These are phyloP conservation scores for Sporobolomyces phaffii DNA, from an alignment of 768 basidiomycete species.

Conservation along the genomic window DNA sequence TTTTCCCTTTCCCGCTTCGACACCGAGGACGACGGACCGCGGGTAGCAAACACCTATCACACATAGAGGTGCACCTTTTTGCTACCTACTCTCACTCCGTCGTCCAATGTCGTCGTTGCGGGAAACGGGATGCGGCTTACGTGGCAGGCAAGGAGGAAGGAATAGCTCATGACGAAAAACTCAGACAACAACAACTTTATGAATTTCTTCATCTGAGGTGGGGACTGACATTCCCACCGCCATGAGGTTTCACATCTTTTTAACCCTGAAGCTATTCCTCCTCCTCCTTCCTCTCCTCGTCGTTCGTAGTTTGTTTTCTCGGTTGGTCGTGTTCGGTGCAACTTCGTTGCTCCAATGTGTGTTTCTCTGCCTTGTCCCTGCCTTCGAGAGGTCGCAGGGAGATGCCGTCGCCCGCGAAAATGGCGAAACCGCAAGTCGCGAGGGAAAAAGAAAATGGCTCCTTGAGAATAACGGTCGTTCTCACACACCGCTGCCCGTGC, in stretches of 20 bases:
- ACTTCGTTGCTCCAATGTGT: too few relatives aligned
- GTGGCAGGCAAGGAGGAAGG: not conserved
- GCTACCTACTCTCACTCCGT: not conserved
- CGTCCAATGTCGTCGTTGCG: not conserved
- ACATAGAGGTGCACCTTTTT: conserved; percentile 10
- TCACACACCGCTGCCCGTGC: too few relatives aligned
- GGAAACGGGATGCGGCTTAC: not conserved
- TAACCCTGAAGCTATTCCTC: conserved; percentile 31
- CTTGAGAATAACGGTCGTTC: too few relatives aligned
- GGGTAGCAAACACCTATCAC: not conserved
- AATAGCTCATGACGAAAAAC: conserved; percentile 14
- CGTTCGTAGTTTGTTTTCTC: too few relatives aligned
- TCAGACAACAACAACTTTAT: conserved; percentile 22
- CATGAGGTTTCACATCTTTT: conserved; percentile 21
- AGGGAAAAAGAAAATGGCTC: too few relatives aligned
- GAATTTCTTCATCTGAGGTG: conserved; percentile 32
- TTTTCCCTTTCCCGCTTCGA: too few relatives aligned
- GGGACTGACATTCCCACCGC: not conserved
- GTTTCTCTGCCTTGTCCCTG: not conserved
- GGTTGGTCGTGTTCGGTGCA: not conserved
- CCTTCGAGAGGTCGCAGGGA: too few relatives aligned
- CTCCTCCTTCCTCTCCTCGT: not conserved
- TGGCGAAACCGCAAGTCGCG: too few relatives aligned
- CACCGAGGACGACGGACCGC: not conserved
- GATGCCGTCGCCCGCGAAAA: too few relatives aligned